Base-by-base conservation (phyloP, 306 rosid genomes). In the Cucumis cinereus region DNA sequence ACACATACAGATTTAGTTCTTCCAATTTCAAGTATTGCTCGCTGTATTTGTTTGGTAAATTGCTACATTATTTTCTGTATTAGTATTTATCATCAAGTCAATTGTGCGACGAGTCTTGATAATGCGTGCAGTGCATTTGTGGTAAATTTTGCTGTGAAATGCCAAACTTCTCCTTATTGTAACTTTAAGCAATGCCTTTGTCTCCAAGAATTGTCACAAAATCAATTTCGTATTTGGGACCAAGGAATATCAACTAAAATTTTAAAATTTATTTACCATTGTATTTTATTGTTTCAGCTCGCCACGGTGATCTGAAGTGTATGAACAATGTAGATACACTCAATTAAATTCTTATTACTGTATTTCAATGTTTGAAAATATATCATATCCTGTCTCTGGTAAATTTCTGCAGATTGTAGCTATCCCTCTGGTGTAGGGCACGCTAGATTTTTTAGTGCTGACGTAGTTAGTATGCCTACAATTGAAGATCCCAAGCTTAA, bases 401-500 rank as follows among this genome's bases (percentile, higher is more conserved):
- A 74, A 61, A 80, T 71, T 28, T 77, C 75, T 10, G 19, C 87
- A 92, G 97, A 86, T 36, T 84, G 81, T 79, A 62, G 89, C 83
- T 84, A 87, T 76, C 88, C 85, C 66, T 75, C 89, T 66, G 81
- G 89, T 12, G 72, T 89, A 75, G 91, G 95, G 57, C 83, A 85
- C 62, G 43, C 58, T 73, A 79, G 92, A 73, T 87, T 61, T 68
- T 92, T 75, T 67, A 88, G 99, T 63, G 88, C 80, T 75, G 91
- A 82, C 43, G 83, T 86, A 59, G 75, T 75, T 14, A 93, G 79
- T 80, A 7, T 80, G 85, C 99, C 99, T 67, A 77, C 75, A 58
- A 84, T 95, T 30, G 81, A 77, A 22, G 98, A 92, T 75, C 79
- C 92, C 81, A 82, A 68, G 53, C 91, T 95, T 77, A 82, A 54